Evolutionary conservation across 2,329 filamentous ascomycete species (phyloP).

Genomic region (Fusarium dlaminii): DNA sequence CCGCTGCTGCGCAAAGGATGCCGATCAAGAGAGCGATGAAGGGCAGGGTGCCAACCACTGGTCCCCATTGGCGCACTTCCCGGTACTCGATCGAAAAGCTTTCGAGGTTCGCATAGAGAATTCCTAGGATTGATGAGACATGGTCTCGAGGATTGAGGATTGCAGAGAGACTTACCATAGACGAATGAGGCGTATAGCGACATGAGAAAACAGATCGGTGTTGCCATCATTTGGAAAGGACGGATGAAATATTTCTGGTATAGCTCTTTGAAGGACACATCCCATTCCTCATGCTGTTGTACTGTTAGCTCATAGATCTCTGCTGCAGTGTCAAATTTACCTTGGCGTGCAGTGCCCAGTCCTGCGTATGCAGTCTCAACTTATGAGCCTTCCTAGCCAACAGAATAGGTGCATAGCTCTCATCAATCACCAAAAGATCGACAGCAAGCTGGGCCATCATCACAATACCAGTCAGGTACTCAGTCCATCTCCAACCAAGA

Average conservation of each 20-base stretch:
- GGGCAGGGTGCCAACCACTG: neutral
- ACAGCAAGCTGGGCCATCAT: neutral
- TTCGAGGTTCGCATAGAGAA: neutral
- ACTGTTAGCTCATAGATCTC: neutral
- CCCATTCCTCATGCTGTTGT: neutral
- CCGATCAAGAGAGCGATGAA: neutral
- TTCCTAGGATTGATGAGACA: neutral
- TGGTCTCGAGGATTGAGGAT: rapidly evolving
- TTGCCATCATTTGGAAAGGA: neutral
- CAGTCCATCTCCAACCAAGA: neutral
- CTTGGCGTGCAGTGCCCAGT: neutral
- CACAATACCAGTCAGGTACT: neutral
- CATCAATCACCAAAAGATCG: neutral
- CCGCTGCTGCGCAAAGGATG: neutral
- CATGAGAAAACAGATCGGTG: neutral
- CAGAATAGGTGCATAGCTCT: neutral
- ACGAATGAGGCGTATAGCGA: neutral
- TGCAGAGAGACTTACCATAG: neutral
- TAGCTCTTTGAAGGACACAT: neutral
- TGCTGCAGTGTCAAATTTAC: rapidly evolving
- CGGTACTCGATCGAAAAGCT: neutral
- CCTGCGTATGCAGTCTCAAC: neutral
- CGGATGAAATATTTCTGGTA: neutral
- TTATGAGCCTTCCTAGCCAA: neutral
- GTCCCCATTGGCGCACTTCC: neutral